phyloP scores from a whole-genome alignment of 805 yeast species.

The Ogataea neopini region DNA sequence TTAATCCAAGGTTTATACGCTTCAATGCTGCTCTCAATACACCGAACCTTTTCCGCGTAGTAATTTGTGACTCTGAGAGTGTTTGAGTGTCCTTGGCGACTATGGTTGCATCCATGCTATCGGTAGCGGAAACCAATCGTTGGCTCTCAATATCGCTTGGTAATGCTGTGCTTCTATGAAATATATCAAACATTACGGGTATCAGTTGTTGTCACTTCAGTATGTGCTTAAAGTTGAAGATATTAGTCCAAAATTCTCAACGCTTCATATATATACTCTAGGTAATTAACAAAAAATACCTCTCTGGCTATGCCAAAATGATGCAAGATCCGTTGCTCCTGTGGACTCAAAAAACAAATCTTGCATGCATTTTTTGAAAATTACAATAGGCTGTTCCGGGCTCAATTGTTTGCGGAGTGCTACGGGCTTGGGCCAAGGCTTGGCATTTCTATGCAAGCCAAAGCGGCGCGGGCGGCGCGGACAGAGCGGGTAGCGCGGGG shows the following conservation, averaged over 20 bases:
- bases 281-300: neutral
- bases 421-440: neutral
- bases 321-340: slow-evolving; percentile 8
- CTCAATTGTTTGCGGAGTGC: neutral
- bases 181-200: neutral
- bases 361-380: neutral
- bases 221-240: too few species aligned
- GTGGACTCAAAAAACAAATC: slow-evolving; percentile 3
- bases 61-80: neutral
- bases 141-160: slow-evolving; percentile 4
- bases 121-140: neutral
- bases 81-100: neutral
- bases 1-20: slow-evolving; percentile 4
- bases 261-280: neutral
- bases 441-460: neutral
- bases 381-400: neutral
- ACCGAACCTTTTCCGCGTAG: neutral
- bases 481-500: neutral
- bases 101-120: neutral
- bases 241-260: too few species aligned
- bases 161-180: neutral
- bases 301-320: slow-evolving; percentile 1
- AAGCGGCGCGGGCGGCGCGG: neutral
- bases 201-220: too few species aligned
- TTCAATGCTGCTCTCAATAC: neutral